Base-by-base conservation (phyloP, 2,329 filamentous ascomycete species). In the Fusarium lateritium region DNA sequence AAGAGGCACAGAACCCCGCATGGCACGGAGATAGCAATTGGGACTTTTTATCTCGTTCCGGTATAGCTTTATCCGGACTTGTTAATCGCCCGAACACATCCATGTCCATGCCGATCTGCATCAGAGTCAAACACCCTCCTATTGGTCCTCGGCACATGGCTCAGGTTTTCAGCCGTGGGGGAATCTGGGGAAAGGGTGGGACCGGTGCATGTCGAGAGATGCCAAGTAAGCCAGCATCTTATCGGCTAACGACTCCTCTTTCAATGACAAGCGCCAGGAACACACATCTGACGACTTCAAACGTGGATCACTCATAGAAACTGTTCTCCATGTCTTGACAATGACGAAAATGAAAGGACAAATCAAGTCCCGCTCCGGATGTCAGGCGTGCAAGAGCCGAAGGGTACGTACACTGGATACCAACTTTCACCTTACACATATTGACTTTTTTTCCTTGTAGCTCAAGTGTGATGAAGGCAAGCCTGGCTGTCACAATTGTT, bases 391-490 rank as follows among this genome's bases (percentile, higher is more conserved):
- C 7, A 70, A 69, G 40, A 52, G 47, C 6, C 62, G 51, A 40
- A 62, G 66, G 40, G 56, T 62, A 58, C 40, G 47, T n/a, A 31
- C 28, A 38, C 14, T 9, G 14, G 8, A 15, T 19, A 6, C 22
- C 22, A 24, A 15, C 28, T 31, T 15, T 39, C 44, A 15, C 14
- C 33, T 34, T 28, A 51, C 44, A 11, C 34, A 19, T 19, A 54
- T 49, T 57, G 34, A 57, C 17, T 8, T 5, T 26, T 3, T 26
- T 36, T 7, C 5, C 14, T 33, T 33, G 8, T 31, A 68, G 65
- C 64, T 68, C 40, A 68, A 68, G 33, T 68, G 65, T 36, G 65
- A 68, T 31, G 65, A 68, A 14, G 22, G 38, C 19, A 68, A 60
- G 15, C 65, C 65, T 6, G 44, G 46, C 15, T 68, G 65, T 33